A percentile compares a stretch with the other conserved stretches of the same genome.
Conservation (phyloP, 1,139 yeast species). For the Scheffersomyces lignicola region DNA sequence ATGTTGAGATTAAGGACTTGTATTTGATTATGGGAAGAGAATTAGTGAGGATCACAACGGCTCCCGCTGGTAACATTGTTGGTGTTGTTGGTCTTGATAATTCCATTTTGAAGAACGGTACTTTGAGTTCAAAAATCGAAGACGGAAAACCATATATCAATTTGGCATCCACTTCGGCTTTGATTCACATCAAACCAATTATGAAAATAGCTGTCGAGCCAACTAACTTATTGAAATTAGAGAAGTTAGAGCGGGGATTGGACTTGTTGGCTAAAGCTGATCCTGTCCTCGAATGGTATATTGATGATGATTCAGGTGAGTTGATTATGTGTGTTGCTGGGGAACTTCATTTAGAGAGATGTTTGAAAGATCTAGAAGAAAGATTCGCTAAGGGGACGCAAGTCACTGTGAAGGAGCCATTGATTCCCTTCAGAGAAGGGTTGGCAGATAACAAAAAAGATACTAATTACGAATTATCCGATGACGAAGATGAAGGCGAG, state of each 20-base stretch:
- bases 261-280: constrained; percentile 82
- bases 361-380: constrained; percentile 83
- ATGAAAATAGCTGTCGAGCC: constrained; percentile 95
- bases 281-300: constrained; percentile 85
- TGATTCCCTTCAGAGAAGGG: constrained; percentile 92
- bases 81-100: constrained; percentile 93
- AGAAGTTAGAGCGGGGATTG: constrained; percentile 74
- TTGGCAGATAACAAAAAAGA: constrained; percentile 41
- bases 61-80: constrained; percentile 94
- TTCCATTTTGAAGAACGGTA: constrained; percentile 81
- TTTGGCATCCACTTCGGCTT: constrained; percentile 60
- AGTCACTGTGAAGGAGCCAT: constrained; percentile 85
- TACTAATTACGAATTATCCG: constrained; percentile 13
- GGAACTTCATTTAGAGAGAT: constrained; percentile 87
- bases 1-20: constrained; percentile 59
- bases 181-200: constrained; percentile 75
- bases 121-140: constrained; percentile 54
- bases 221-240: constrained; percentile 77
- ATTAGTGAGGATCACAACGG: constrained; percentile 69
- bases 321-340: constrained; percentile 94
- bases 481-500: constrained; percentile 19
- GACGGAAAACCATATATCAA: constrained; percentile 61
- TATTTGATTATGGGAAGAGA: constrained; percentile 93
- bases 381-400: constrained; percentile 88
- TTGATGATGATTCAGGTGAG: constrained; percentile 85